A percentile compares a stretch with the other conserved stretches of the same genome.
phyloP scores from a whole-genome alignment of 2,329 filamentous ascomycete genomes.

The Aureobasidium leucospermi region DNA sequence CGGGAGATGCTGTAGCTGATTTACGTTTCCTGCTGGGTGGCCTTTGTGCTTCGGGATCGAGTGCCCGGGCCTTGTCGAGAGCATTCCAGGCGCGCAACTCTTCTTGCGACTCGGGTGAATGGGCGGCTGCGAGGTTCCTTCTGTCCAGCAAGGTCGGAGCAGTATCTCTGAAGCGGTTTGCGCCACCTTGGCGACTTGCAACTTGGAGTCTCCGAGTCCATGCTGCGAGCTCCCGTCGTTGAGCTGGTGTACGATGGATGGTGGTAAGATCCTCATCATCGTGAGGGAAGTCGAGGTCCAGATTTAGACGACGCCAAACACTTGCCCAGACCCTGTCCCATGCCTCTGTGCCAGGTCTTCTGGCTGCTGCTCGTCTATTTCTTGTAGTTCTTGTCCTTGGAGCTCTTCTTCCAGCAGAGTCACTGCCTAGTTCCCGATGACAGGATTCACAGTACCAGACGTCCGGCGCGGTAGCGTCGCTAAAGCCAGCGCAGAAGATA shows the following conservation, averaged over 20 bases:
- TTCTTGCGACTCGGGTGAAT: slow-evolving; percentile 53
- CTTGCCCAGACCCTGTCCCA: slow-evolving; percentile 83
- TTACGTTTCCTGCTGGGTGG: slow-evolving; percentile 60
- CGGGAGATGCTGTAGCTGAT: slow-evolving; percentile 65
- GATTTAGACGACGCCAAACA: slow-evolving; percentile 69
- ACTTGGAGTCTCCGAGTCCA: slow-evolving; percentile 83
- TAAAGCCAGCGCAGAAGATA: slow-evolving; percentile 71
- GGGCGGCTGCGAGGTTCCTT: slow-evolving; percentile 23
- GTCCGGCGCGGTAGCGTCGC: slow-evolving; percentile 50
- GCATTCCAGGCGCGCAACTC: slow-evolving; percentile 84
- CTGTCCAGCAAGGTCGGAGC: slow-evolving; percentile 53
- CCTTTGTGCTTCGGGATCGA: slow-evolving; percentile 44
- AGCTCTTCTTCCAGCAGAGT: not conserved
- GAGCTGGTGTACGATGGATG: slow-evolving; percentile 45
- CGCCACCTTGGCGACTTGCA: slow-evolving; percentile 70
- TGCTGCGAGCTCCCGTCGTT: slow-evolving; percentile 54
- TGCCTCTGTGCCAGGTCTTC: slow-evolving; percentile 31
- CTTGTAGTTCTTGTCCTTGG: slow-evolving; percentile 3
- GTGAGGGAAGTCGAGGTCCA: slow-evolving; percentile 81
- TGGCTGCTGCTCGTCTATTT: slow-evolving; percentile 14
- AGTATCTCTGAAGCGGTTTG: slow-evolving; percentile 43
- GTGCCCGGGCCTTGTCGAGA: slow-evolving; percentile 74
- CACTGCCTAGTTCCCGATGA: slow-evolving; percentile 38
- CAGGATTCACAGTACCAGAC: slow-evolving; percentile 89
- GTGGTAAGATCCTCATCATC: slow-evolving; percentile 52